These are phyloP conservation scores for Neurospora sp. DNA, from an alignment of 495 filamentous ascomycete genomes.

Conservation along the genomic window DNA sequence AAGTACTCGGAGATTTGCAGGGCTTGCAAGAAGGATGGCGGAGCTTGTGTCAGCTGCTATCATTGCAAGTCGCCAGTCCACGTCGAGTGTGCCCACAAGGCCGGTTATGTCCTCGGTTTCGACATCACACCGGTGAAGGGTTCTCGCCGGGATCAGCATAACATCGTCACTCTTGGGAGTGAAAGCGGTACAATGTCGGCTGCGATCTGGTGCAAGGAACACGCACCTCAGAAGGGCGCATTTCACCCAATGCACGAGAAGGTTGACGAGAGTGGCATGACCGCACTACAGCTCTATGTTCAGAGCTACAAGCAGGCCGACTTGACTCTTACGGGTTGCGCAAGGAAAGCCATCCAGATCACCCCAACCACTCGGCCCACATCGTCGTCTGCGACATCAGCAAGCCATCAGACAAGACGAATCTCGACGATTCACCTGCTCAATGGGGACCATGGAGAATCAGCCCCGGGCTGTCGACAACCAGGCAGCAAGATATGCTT, in stretches of 20 bases:
- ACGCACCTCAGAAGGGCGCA: conserved; percentile 53
- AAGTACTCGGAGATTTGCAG: conserved; percentile 69
- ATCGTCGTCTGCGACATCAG: conserved; percentile 28
- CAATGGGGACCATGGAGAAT: conserved; percentile 15
- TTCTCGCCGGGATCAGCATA: conserved; percentile 65
- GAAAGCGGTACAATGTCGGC: conserved; percentile 71
- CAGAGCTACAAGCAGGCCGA: conserved; percentile 92
- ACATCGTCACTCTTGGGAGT: conserved; percentile 60
- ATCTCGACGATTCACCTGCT: conserved; percentile 24
- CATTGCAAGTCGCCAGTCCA: conserved; percentile 77
- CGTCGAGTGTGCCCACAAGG: conserved; percentile 78
- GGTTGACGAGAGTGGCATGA: conserved; percentile 49
- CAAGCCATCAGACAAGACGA: conserved; percentile 24
- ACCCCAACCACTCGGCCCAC: conserved; percentile 11
- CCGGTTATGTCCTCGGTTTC: conserved; percentile 74
- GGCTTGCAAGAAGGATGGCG: conserved; percentile 60
- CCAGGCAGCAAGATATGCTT: conserved; percentile 39
- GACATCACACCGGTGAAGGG: conserved; percentile 85
- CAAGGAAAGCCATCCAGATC: conserved; percentile 64
- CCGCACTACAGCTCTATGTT: conserved; percentile 76
- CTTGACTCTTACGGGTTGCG: conserved; percentile 75
- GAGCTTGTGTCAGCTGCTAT: conserved; percentile 75
- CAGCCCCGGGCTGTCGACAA: conserved; percentile 9
- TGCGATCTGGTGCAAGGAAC: conserved; percentile 83
- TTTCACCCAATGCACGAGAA: conserved; percentile 71